Evolutionary conservation across 352 stramenopile genomes (phyloP), one percentile per base, ranked within the genome.

Genomic region (Phytophthora boehmeriae): DNA sequence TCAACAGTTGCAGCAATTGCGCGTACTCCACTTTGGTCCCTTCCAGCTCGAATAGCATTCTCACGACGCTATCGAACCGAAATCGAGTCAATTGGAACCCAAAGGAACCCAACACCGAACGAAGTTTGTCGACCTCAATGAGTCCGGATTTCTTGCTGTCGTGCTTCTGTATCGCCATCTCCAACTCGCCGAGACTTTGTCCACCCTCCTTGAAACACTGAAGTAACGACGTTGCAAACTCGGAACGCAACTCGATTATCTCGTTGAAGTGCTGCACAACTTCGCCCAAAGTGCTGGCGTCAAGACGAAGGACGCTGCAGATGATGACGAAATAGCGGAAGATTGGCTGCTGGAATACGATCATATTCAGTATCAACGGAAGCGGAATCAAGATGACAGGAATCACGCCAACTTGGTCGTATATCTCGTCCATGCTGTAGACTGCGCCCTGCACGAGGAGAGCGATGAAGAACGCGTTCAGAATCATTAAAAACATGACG

Each of bases 381-480:
- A 72, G 58, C 16, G 63, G 63, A 8, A 72, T 68, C 28, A 83
- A 5, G 14, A 79, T 50, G 20, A 75, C 25, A 1, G 76, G 32
- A 1, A 64, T 22, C 2, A 67, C 55, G 9, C 71, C 63, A 16
- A 63, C 52, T 16, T 65, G 16, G 39, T 65, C 41, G 27, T 66
- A 66, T 5, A 76, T 67, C 6, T 65, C 46, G 36, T 72, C 43
- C 8, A 88, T 58, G 42, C 75, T 68, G 63, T 87, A 87, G 10
- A 88, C 50, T 4, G 86, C 63, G n/a, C 79, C 84, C 62, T 88
- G 78, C n/a, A 77, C 64, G 6, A 89, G 55, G 8, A 89, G 66
- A 16, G 76, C 77, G n/a, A 73, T 17, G 58, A 83, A 88, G 53
- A 91, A 77, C 0, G 61, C 82, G 44, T 91, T 91, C 20, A 91